Percentiles rank a stretch among this genome's conserved stretches.
phyloP scores from a whole-genome alignment of 257 asterid species.

The Handroanthus guayacan region DNA sequence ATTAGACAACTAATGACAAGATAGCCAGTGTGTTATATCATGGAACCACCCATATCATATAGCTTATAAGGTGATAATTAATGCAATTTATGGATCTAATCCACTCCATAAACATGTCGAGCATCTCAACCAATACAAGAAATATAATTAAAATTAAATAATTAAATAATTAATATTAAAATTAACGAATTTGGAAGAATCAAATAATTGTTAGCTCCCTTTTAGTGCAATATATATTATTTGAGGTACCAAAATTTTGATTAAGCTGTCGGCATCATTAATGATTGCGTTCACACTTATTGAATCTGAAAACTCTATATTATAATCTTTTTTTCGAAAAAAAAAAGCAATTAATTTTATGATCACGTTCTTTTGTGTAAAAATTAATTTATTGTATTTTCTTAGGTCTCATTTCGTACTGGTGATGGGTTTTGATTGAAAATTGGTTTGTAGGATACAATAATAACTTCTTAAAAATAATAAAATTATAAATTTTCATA shows the following conservation, averaged over 20 bases:
- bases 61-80: conserved; percentile 1
- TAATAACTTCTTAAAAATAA: too few relatives aligned
- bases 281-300: background rate
- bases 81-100: conserved; percentile 2
- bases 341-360: too few relatives aligned
- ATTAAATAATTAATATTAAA: background rate
- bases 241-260: too few relatives aligned
- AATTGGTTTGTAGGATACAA: too few relatives aligned
- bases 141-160: background rate
- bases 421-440: too few relatives aligned
- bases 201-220: background rate
- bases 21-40: conserved; percentile 1
- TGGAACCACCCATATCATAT: background rate
- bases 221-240: too few relatives aligned
- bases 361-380: too few relatives aligned
- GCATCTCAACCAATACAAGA: background rate
- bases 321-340: too few relatives aligned
- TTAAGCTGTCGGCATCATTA: background rate
- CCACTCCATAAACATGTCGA: background rate
- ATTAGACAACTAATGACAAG: conserved; percentile 12
- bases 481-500: too few relatives aligned
- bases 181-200: background rate
- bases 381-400: too few relatives aligned
- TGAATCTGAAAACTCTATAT: background rate
- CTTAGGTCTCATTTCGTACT: too few relatives aligned